Evolutionary conservation across 2,329 filamentous ascomycete genomes (phyloP), one percentile per base, ranked within the genome.

Genomic region (Sporothrix dimorphospora): DNA sequence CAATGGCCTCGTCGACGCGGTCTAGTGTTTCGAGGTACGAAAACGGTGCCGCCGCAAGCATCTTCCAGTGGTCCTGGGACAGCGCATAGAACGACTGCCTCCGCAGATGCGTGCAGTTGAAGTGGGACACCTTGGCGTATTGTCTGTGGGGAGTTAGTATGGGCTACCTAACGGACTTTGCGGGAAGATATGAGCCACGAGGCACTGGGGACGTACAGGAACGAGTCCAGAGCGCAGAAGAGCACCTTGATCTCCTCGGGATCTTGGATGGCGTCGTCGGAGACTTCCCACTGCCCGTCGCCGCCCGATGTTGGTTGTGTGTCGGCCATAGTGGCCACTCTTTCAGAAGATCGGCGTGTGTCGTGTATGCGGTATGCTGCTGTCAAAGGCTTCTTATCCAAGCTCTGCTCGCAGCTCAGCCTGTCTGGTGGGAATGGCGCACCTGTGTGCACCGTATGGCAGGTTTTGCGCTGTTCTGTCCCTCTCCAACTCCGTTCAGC

Each of bases 11-110:
- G 78, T 99, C 97, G 14, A 97, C 88, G 66, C 87, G 87, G 75
- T 91, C 88, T 47, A 99, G 88, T 0, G 90, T 93, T 47, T 94
- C 89, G 7, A 97, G 87, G 70, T 96, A 90, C 72, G 90, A 92
- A 83, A 98, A 97, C 0, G 94, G 95, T 0, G 92, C 90, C 4
- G 87, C 87, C 0, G 94, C 90, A 0, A 99, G 88, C 78, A 97
- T 87, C 78, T 92, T 88, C 90, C 94, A 96, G 80, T 99, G 94
- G 1, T 87, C 84, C 72, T 91, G 89, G 1, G 95, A 94, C 6
- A 99, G 86, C 9, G 94, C 92, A 80, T 98, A 99, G 82, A 99
- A 98, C 16, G 94, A 92, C 81, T 96, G 94, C 38, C 97, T 90
- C 27, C 96, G 91, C 21, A 94, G 87, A 81, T 98, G 95, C 4